Evolutionary conservation across 768 basidiomycete species (phyloP).

Genomic region (Phylloporus sp.): DNA sequence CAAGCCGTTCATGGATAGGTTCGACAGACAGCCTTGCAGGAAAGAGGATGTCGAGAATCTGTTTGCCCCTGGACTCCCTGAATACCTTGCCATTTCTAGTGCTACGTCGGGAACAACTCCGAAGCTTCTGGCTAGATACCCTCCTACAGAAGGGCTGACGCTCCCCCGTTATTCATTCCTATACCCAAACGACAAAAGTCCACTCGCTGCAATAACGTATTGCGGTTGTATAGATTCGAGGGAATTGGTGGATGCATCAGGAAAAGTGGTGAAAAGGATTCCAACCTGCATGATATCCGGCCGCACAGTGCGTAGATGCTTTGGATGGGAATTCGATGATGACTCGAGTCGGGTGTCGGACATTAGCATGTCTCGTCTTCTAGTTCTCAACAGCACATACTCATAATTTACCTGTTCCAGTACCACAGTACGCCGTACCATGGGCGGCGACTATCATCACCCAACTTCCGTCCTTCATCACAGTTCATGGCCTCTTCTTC

Average conservation of each 20-base stretch:
- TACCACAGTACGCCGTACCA: slow-evolving; percentile 10
- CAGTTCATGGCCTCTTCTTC: slow-evolving; percentile 21
- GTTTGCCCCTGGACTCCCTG: not conserved
- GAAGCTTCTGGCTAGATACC: not conserved
- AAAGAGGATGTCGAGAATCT: not conserved
- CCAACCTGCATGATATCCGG: not conserved
- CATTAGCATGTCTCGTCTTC: not conserved
- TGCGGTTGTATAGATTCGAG: not conserved
- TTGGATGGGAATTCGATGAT: not conserved
- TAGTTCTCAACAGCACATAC: not conserved
- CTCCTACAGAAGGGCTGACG: not conserved
- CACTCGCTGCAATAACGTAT: not conserved
- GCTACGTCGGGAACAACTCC: not conserved
- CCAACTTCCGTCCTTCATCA: slow-evolving; percentile 13
- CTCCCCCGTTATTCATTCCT: not conserved
- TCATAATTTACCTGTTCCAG: slow-evolving; percentile 4
- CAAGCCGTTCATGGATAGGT: not conserved
- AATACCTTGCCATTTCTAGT: not conserved
- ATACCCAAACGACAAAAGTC: not conserved
- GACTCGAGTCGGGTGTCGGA: not conserved
- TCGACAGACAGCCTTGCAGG: not conserved
- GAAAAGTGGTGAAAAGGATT: not conserved
- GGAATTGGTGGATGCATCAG: not conserved
- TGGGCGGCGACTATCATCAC: slow-evolving; percentile 13
- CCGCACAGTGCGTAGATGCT: not conserved